Base-by-base conservation (phyloP, 2,329 filamentous ascomycete species). In the Pseudocercospora musae region DNA sequence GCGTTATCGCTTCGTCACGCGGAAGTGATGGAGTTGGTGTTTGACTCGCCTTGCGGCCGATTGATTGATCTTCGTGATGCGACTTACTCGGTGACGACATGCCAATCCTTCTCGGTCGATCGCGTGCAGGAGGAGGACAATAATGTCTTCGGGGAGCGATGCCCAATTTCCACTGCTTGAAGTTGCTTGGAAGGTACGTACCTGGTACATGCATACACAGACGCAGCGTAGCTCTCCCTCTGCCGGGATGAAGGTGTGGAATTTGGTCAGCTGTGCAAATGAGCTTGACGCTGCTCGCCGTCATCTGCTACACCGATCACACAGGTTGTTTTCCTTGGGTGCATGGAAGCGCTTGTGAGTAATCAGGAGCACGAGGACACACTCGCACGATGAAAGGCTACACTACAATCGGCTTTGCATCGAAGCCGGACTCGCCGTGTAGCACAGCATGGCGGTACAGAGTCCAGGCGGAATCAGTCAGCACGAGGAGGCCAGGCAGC, bases 401-500 rank as follows among this genome's bases (percentile, higher is more conserved):
- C 23, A 25, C 46, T 50, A 21, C 23, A 23, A 27, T 27, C 46
- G 23, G 46, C 20, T n/a, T n/a, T n/a, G 23, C 27, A 13, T 20
- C 46, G 7, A 50, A 50, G 11, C 21, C 27, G 53, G 29, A 11
- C 53, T 40, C 37, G 31, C 53, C 53, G 53, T 29, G 53, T 56
- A 10, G 53, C 31, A 56, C 53, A 42, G 53, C 33, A 56, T 40
- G 37, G 31, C 21, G 33, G 44, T 44, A 27, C 53, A 27, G 20
- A 20, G 44, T 44, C 42, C 53, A 27, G 20, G 44, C 53, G n/a
- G 9, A n/a, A 42, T n/a, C n/a, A n/a, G 29, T 40, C 20, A 13
- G 33, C 20, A 44, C 31, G 29, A 20, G 33, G 60, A 57, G 46
- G 61, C 61, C 57, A 59, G 61, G 61, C 57, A 63, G n/a, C 52